Base-by-base conservation (phyloP, 768 basidiomycete species). In the Suillus plorans region DNA sequence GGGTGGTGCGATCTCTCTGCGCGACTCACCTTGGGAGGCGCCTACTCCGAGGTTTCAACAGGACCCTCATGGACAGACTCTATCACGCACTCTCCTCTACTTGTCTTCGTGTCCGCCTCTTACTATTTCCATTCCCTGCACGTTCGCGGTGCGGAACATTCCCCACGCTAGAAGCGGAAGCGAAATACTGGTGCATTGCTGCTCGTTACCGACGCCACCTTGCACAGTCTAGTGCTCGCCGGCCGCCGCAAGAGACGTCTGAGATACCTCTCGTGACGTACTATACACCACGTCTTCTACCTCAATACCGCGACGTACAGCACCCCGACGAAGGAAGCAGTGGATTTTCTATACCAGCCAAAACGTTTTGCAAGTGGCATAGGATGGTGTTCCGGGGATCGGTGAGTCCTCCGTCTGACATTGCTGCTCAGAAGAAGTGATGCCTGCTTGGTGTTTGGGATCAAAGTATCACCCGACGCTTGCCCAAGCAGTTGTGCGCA, bases 321-420 rank as follows among this genome's bases (percentile, higher is more conserved):
- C 50, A 42, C 63, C 52, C n/a, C 16, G 39, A 41, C 58, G 55
- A 13, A 60, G 57, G n/a, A 58, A 57, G 4, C 13, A 10, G 28
- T 18, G 76, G 72, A 47, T 71, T 74, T 50, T 63, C 70, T 31
- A 65, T 82, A 41, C 73, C 80, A 2, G 70, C 77, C 12, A 74
- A 66, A 50, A 71, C 70, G 12, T 79, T 80, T 65, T 81, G 78
- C 63, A 83, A 83, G 67, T 83, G 81, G 83, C 81, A 84, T 61
- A 71, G 77, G 13, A 80, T 84, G 78, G 80, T 82, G 28, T 81
- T 79, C 60, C 77, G 68, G 22, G 73, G 76, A 20, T 66, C 78
- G 68, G 83, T 84, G 63, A 69, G 80, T 69, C n/a, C 14, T n/a
- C 1, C 10, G 57, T 28, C 36, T 55, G 39, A 34, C 20, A 12